phyloP scores from a whole-genome alignment of 306 rosid genomes.

The Ormosia emarginata region DNA sequence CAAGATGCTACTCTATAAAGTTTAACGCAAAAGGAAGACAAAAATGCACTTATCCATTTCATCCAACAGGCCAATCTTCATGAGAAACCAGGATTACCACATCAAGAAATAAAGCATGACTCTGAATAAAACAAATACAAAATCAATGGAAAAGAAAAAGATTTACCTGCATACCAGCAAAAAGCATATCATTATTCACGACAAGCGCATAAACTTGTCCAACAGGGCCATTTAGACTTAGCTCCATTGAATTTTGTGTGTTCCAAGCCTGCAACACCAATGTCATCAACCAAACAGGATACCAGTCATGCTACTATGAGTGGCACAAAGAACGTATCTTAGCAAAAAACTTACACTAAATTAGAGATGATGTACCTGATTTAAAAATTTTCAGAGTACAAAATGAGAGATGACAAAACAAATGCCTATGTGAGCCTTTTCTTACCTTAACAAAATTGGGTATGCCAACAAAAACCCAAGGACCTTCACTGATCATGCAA shows the following conservation, averaged over 20 bases:
- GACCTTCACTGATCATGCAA: constrained; percentile 91
- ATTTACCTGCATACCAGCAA: constrained; percentile 96
- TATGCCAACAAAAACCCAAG: constrained; percentile 93
- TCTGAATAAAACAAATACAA: not conserved
- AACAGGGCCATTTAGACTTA: constrained; percentile 84
- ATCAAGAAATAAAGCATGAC: constrained; percentile 11
- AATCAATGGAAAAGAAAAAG: not conserved
- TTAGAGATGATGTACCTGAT: not conserved
- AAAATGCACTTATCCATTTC: not conserved
- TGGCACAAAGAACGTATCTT: not conserved
- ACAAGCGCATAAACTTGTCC: constrained; percentile 92
- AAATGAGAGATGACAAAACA: not conserved
- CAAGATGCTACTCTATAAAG: not conserved
- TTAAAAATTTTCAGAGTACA: not conserved
- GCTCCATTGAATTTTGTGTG: constrained; percentile 62
- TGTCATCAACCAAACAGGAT: constrained; percentile 19
- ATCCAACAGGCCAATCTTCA: not conserved
- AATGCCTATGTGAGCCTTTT: not conserved
- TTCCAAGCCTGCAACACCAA: constrained; percentile 82
- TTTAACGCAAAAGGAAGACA: not conserved
- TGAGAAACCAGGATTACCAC: not conserved
- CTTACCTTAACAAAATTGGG: constrained; percentile 81
- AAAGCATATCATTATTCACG: constrained; percentile 79
- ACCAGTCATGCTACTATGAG: not conserved
- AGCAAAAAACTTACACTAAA: not conserved